Conservation (phyloP, 176 grass and related monocot genomes). For the Carex scoparia region DNA sequence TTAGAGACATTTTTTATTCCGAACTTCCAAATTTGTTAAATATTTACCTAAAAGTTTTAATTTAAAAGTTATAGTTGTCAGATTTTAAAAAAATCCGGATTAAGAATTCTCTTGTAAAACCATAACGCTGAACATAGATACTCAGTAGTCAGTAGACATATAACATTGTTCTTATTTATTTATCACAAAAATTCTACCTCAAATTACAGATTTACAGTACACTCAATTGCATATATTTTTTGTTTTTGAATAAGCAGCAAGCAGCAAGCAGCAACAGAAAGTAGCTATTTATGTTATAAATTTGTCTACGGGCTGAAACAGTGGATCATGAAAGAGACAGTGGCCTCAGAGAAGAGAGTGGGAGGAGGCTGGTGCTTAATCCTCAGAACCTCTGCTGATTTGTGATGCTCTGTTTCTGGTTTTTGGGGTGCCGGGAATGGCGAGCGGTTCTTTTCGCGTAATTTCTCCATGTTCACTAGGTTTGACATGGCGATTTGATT, state of each 20-base stretch:
- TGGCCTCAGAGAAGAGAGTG: not conserved
- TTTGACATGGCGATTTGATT: slow-evolving; percentile 9
- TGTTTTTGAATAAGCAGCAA: too few relatives aligned
- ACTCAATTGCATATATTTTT: too few relatives aligned
- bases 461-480: slow-evolving; percentile 13
- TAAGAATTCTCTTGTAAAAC: too few relatives aligned
- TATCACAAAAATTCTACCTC: not conserved
- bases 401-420: not conserved
- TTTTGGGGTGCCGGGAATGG: not conserved
- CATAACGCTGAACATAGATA: too few relatives aligned
- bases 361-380: not conserved
- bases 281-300: too few relatives aligned
- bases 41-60: too few relatives aligned
- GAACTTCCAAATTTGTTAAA: too few relatives aligned
- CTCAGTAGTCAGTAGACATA: too few relatives aligned
- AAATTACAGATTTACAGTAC: not conserved
- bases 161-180: not conserved
- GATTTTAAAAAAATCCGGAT: too few relatives aligned
- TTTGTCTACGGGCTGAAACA: not conserved
- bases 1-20: too few relatives aligned
- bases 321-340: not conserved
- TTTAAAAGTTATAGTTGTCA: too few relatives aligned
- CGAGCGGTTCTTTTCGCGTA: not conserved
- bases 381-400: not conserved
- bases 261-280: too few relatives aligned